Conservation (phyloP, 2,329 filamentous ascomycete genomes). For the Aspergillus clavatus region DNA sequence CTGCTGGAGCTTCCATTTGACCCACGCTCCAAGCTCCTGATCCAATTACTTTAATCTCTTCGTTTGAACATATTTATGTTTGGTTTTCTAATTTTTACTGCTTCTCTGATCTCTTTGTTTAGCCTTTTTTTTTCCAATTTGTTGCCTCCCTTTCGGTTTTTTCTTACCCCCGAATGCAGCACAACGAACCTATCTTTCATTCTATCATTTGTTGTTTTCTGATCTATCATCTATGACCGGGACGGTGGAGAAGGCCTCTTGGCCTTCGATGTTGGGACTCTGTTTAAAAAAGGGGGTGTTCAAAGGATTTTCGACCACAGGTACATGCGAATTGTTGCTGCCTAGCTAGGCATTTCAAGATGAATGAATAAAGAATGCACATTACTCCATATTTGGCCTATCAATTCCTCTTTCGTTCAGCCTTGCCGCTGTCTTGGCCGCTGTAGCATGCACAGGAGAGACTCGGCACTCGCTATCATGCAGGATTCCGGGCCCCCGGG, state of each 20-base stretch:
- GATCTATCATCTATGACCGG: neutral
- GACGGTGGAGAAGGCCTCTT: neutral
- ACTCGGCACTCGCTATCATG: neutral
- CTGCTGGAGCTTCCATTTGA: slow-evolving; percentile 1
- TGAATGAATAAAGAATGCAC: neutral
- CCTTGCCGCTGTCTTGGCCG: neutral
- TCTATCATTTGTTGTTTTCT: too few species aligned
- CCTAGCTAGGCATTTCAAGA: neutral
- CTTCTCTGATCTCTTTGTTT: neutral
- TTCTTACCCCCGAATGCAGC: too few species aligned
- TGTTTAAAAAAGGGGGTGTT: neutral
- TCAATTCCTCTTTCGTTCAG: neutral
- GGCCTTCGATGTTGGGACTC: neutral
- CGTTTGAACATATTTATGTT: neutral
- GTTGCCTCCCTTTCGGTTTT: neutral
- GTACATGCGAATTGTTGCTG: neutral
- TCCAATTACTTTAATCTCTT: slow-evolving; percentile 1
- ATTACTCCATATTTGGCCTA: neutral
- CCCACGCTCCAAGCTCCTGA: neutral
- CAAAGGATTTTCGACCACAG: neutral
- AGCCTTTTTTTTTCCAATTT: neutral
- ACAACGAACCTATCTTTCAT: too few species aligned
- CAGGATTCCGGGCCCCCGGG: neutral
- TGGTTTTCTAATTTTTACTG: too few species aligned
- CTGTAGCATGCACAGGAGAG: neutral